Conservation (phyloP, 2,329 filamentous ascomycete species). For the Pseudogymnoascus sp. region DNA sequence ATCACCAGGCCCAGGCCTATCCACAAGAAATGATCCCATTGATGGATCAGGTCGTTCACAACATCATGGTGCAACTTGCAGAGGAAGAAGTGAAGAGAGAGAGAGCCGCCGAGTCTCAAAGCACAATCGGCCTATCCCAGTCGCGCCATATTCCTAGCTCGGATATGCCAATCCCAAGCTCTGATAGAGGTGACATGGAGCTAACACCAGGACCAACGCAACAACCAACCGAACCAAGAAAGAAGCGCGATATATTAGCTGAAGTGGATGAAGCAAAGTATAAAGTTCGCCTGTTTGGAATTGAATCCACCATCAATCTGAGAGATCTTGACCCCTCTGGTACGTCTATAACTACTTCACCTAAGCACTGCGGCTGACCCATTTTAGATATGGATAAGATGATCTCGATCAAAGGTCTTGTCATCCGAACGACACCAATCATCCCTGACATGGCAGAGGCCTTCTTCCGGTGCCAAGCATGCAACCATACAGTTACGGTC, state of each 20-base stretch:
- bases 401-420: constrained; percentile 87
- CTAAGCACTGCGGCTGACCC: constrained; percentile 23
- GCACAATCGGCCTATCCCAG: constrained; percentile 41
- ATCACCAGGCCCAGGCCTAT: constrained; percentile 90
- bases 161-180: constrained; percentile 68
- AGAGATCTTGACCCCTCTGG: constrained; percentile 85
- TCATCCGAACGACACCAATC: constrained; percentile 90
- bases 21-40: constrained; percentile 93
- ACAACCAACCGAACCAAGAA: constrained; percentile 23
- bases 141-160: constrained; percentile 53
- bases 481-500: constrained; percentile 82
- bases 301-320: constrained; percentile 82
- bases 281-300: constrained; percentile 78
- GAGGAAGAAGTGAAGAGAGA: constrained; percentile 67
- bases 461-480: constrained; percentile 92
- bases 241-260: constrained; percentile 50
- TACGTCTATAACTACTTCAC: constrained; percentile 29
- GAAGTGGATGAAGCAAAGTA: constrained; percentile 75
- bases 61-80: constrained; percentile 85
- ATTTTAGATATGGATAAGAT: constrained; percentile 81
- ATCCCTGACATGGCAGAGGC: constrained; percentile 99
- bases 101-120: constrained; percentile 47
- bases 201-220: constrained; percentile 33
- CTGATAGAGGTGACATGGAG: constrained; percentile 54
- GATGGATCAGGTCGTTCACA: constrained; percentile 91